phyloP scores from a whole-genome alignment of 2,329 filamentous ascomycete species.

The Rhinocladiella similis region DNA sequence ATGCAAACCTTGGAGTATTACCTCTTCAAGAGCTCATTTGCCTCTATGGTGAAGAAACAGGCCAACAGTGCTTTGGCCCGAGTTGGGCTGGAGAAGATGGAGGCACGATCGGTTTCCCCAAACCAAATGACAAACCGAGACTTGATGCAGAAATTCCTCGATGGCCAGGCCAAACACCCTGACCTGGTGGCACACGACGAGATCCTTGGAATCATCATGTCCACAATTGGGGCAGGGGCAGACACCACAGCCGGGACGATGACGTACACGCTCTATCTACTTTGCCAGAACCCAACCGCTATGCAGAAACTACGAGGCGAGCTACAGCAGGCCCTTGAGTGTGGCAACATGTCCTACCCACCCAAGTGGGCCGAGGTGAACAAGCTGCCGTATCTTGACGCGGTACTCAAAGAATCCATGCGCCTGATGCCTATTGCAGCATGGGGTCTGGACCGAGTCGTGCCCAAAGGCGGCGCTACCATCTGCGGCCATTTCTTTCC shows the following conservation, averaged over 20 bases:
- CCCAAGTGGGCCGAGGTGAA: constrained; percentile 62
- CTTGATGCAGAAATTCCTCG: constrained; percentile 16
- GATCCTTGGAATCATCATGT: constrained; percentile 18
- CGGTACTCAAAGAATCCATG: constrained; percentile 49
- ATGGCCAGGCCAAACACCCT: constrained; percentile 12
- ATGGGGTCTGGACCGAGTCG: constrained; percentile 32
- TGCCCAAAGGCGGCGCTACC: constrained; percentile 48
- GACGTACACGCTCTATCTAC: constrained; percentile 43
- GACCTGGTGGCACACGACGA: constrained; percentile 5
- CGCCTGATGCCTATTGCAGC: constrained; percentile 46
- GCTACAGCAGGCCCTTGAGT: constrained; percentile 44
- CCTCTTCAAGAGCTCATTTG: constrained; percentile 71
- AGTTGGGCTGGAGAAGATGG: constrained; percentile 69
- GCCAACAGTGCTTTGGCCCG: constrained; percentile 63
- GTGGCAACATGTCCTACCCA: constrained; percentile 64
- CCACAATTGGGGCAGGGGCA: constrained; percentile 62
- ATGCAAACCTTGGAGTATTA: constrained; percentile 36
- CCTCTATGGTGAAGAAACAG: constrained; percentile 58
- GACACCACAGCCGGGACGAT: constrained; percentile 78
- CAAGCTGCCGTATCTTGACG: constrained; percentile 44
- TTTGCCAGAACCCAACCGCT: constrained; percentile 26
- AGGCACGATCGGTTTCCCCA: constrained; percentile 61
- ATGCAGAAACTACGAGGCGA: constrained; percentile 29
- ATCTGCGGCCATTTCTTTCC: constrained; percentile 34
- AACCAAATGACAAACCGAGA: constrained; percentile 50